Evolutionary conservation across 1,284 basidiomycete genomes (phyloP).

Genomic region (Trichosporon sp.): DNA sequence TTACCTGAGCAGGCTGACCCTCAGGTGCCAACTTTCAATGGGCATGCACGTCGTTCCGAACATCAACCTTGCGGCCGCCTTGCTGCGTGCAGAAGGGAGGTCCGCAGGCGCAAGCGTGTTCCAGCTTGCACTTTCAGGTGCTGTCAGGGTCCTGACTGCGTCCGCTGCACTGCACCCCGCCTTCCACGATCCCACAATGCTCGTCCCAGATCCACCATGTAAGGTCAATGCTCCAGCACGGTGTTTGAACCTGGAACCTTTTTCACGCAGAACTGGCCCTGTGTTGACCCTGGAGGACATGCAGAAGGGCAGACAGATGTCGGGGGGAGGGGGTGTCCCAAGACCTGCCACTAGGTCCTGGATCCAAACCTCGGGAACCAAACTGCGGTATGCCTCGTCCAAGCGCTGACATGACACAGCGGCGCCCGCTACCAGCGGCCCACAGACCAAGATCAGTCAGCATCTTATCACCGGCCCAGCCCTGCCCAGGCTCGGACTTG

Average conservation of each 20-base stretch:
- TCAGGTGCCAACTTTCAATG: neutral
- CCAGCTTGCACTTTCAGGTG: neutral
- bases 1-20: neutral
- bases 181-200: too few species aligned
- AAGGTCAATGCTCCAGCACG: neutral
- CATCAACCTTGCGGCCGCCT: neutral
- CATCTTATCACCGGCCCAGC: neutral
- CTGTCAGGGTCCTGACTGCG: neutral
- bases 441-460: neutral
- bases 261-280: neutral
- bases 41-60: neutral
- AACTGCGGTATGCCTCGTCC: neutral
- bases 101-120: neutral
- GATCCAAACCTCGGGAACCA: conserved; percentile 16
- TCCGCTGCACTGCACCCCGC: neutral
- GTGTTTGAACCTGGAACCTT: conserved; percentile 7
- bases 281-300: neutral
- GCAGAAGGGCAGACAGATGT: too few species aligned
- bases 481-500: neutral
- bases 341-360: neutral
- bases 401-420: conserved; percentile 4
- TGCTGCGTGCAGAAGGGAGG: neutral
- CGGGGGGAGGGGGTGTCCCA: too few species aligned
- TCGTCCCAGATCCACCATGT: neutral
- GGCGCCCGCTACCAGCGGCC: neutral